Conservation (phyloP, 805 yeast genomes). For the Yarrowia sp. region DNA sequence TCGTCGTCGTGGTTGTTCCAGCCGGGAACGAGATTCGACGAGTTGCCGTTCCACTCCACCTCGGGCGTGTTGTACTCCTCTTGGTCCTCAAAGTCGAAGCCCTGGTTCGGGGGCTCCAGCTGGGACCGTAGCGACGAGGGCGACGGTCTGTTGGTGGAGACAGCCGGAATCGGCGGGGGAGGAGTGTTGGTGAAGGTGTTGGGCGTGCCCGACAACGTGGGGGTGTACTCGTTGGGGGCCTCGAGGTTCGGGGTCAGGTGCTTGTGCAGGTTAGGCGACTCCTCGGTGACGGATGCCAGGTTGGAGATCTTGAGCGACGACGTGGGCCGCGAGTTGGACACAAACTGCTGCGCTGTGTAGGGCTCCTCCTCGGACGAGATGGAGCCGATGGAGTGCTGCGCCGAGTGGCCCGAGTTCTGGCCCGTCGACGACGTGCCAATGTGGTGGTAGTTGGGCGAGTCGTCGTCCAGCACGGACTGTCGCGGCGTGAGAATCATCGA, state of each 20-base stretch:
- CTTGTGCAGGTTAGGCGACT: conserved; percentile 14
- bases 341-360: conserved; percentile 14
- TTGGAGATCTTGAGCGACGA: conserved; percentile 11
- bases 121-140: conserved; percentile 7
- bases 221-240: conserved; percentile 20
- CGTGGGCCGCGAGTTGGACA: conserved; percentile 13
- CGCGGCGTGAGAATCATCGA: conserved; percentile 33
- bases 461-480: conserved; percentile 36
- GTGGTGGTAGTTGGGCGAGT: conserved; percentile 32
- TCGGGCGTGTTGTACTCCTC: conserved; percentile 20
- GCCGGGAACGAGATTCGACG: not conserved
- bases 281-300: conserved; percentile 6
- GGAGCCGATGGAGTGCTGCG: conserved; percentile 17
- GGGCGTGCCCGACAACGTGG: not conserved
- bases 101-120: conserved; percentile 16
- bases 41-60: conserved; percentile 19
- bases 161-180: conserved; percentile 23
- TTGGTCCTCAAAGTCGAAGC: conserved; percentile 8
- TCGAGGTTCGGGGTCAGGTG: conserved; percentile 13
- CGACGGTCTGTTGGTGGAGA: conserved; percentile 6
- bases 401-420: conserved; percentile 3
- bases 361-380: conserved; percentile 19
- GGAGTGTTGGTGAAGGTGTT: conserved; percentile 4
- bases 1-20: conserved; percentile 26
- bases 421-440: conserved; percentile 15